Conservation (phyloP, 2,329 filamentous ascomycete genomes). For the Fusarium sp. region DNA sequence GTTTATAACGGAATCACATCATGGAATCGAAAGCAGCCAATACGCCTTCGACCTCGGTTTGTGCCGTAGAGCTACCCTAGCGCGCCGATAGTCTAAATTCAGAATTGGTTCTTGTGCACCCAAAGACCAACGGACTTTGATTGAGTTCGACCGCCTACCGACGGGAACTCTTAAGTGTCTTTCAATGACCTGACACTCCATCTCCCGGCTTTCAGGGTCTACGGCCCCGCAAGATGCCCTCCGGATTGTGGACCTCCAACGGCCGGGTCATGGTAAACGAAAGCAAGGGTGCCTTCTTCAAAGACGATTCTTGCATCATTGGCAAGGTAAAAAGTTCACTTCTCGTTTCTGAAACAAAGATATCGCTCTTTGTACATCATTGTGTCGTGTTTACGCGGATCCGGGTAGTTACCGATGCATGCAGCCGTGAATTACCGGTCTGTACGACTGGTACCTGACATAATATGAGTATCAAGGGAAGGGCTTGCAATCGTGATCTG, state of each 20-base stretch:
- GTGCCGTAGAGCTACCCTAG: not conserved
- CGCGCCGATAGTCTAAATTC: not conserved
- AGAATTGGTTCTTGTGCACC: not conserved
- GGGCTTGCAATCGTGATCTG: not conserved
- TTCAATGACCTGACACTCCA: slow-evolving; percentile 17
- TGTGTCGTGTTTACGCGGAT: slow-evolving; percentile 9
- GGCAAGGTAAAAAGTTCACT: not conserved
- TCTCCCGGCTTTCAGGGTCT: slow-evolving; percentile 25
- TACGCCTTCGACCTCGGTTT: not conserved
- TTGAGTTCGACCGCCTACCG: not conserved
- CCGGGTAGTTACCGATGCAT: slow-evolving; percentile 23
- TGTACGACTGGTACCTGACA: not conserved
- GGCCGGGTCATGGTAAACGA: slow-evolving; percentile 19
- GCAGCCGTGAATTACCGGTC: slow-evolving; percentile 26
- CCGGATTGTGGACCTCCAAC: slow-evolving; percentile 34
- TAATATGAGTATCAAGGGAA: not conserved
- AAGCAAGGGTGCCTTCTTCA: not conserved
- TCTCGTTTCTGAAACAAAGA: not conserved
- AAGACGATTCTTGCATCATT: slow-evolving; percentile 24
- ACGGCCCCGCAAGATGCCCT: slow-evolving; percentile 31
- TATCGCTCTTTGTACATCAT: slow-evolving; percentile 1
- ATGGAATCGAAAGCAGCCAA: slow-evolving; percentile 1
- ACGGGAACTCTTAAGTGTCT: not conserved
- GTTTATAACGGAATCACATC: slow-evolving; percentile 8
- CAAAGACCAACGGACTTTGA: not conserved